Base-by-base conservation (phyloP, 345 rosid genomes). In the Eucalyptus marginata region DNA sequence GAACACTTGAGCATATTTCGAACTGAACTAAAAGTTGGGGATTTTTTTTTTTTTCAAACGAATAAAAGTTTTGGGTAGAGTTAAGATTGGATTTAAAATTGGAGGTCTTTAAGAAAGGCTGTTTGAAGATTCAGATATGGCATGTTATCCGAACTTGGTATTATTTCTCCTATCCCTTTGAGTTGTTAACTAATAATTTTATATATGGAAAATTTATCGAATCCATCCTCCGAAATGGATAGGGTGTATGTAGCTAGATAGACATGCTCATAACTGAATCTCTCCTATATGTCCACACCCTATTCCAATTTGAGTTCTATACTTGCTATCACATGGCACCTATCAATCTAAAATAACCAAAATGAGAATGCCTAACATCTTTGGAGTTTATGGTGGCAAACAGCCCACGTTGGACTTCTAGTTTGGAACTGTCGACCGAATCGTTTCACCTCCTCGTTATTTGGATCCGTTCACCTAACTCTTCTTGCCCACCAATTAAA, bases 11-110 rank as follows among this genome's bases (percentile, higher is more conserved):
- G 13, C 2, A 71, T 1, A 71, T 71, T 71, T 71, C 4, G 7
- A 0, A 36, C 0, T 10, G 2, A 2, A 76, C 7, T 20, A 7
- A 76, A 76, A 71, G 7, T 3, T 17, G 3, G 2, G 13, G 1
- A 7, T 3, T 17, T 10, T 71, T 33, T 17, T 40, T 9, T 10
- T 14, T 56, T 56, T 56, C 27, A 33, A 16, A 68, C 24, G 16
- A 9, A 16, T 31, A 68, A 71, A 18, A 33, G 10, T 8, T 59
- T 5, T 13, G 18, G 17, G 9, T 13, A 7, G 16, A 64, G n/a
- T 76, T 22, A 7, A 76, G 5, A 76, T 36, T 10, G 4, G 46
- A 76, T 7, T 4, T 36, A 18, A 36, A 76, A 13, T 36, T 10
- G 8, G 27, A 3, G 8, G 6, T 1, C 12, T 76, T 36, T 76